phyloP scores from a whole-genome alignment of 2,329 filamentous ascomycete genomes.

The Penicillium sp. region DNA sequence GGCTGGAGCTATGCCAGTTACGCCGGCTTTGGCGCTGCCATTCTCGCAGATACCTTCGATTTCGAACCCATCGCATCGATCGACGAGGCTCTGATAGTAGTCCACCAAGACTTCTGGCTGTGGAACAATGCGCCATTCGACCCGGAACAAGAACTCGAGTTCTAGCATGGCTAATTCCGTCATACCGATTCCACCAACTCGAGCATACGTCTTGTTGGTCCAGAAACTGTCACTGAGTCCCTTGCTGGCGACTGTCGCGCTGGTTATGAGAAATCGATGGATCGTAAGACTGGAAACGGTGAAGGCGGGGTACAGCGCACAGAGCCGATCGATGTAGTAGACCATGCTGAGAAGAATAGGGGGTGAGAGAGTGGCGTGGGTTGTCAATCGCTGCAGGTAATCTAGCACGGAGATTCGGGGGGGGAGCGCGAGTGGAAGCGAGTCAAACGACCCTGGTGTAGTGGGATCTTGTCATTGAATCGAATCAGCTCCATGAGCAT shows the following conservation, averaged over 20 bases:
- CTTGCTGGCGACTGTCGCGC: constrained; percentile 92
- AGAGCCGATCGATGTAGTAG: constrained; percentile 95
- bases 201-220: constrained; percentile 95
- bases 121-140: constrained; percentile 96
- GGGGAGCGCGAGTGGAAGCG: constrained; percentile 90
- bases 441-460: constrained; percentile 82
- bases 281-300: constrained; percentile 96
- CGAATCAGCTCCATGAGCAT: constrained; percentile 95
- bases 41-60: constrained; percentile 42
- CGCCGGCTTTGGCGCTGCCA: constrained; percentile 8
- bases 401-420: constrained; percentile 93
- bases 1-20: constrained; percentile 15
- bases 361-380: constrained; percentile 88
- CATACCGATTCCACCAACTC: constrained; percentile 87
- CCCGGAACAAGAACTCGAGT: constrained; percentile 84
- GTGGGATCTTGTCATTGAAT: constrained; percentile 83
- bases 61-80: constrained; percentile 59
- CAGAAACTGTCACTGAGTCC: constrained; percentile 95
- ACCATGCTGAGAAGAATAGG: constrained; percentile 98
- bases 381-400: constrained; percentile 87
- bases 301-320: constrained; percentile 87
- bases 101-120: constrained; percentile 90
- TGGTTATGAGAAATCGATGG: constrained; percentile 94
- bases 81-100: constrained; percentile 87
- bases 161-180: constrained; percentile 88